A percentile compares a stretch with the other conserved stretches of the same genome.
Evolutionary conservation across 1,284 basidiomycete genomes (phyloP).

Genomic region (Ceratorhiza oryzae-sativae): DNA sequence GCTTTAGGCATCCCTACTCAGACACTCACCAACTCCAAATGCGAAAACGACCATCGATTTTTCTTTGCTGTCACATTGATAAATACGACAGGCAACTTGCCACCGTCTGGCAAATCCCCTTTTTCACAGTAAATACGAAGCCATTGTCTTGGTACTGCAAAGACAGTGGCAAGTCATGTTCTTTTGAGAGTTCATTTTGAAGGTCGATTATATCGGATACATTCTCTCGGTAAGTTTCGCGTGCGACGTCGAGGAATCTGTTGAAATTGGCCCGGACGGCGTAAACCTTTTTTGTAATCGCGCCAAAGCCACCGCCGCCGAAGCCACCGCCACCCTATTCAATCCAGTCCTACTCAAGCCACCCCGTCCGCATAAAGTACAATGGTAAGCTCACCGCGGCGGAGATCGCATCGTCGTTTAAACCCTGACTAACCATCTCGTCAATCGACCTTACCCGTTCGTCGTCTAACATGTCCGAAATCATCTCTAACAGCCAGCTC

Average conservation of each 20-base stretch:
- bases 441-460: conserved; percentile 70
- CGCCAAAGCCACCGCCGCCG: conserved; percentile 60
- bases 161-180: conserved; percentile 67
- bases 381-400: conserved; percentile 59
- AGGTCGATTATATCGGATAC: conserved; percentile 81
- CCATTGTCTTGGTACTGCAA: conserved; percentile 69
- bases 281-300: conserved; percentile 78
- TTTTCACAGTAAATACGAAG: conserved; percentile 77
- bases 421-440: conserved; percentile 61
- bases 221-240: conserved; percentile 92
- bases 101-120: conserved; percentile 62
- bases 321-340: conserved; percentile 52
- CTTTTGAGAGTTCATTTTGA: conserved; percentile 62
- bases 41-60: conserved; percentile 75
- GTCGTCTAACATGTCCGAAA: conserved; percentile 76
- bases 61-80: conserved; percentile 72
- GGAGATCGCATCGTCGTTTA: conserved; percentile 72
- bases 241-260: conserved; percentile 86
- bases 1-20: background rate
- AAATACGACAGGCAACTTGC: conserved; percentile 68
- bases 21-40: conserved; percentile 72
- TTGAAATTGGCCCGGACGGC: conserved; percentile 84
- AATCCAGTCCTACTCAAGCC: background rate
- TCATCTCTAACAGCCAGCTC: conserved; percentile 67
- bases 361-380: background rate